phyloP scores from a whole-genome alignment of 352 stramenopile species.

The Globisporangium parvum region DNA sequence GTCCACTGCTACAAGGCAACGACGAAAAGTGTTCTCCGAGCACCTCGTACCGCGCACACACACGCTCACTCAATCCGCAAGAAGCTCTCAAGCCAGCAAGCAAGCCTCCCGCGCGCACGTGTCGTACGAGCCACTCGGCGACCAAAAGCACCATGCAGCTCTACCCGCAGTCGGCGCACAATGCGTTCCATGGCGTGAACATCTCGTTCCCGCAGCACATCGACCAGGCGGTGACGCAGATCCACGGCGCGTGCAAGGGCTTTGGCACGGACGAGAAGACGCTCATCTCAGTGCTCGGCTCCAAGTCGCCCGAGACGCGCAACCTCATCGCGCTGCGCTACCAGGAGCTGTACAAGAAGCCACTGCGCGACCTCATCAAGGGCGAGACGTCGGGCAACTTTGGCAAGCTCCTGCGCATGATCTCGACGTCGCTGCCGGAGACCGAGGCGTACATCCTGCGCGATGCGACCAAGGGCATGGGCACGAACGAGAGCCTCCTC shows the following conservation, averaged over 20 bases:
- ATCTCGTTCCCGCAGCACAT: slow-evolving; percentile 43
- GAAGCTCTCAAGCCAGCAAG: too few relatives aligned
- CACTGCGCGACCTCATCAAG: slow-evolving; percentile 49
- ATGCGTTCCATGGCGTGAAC: slow-evolving; percentile 41
- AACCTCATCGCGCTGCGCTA: slow-evolving; percentile 68
- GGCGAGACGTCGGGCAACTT: slow-evolving; percentile 77
- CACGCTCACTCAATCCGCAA: too few relatives aligned
- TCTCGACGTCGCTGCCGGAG: slow-evolving; percentile 63
- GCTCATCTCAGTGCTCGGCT: slow-evolving; percentile 60
- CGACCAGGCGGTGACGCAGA: slow-evolving; percentile 62
- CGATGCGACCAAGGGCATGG: slow-evolving; percentile 65
- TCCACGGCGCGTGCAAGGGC: slow-evolving; percentile 56
- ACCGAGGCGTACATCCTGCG: slow-evolving; percentile 63
- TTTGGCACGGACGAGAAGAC: slow-evolving; percentile 72
- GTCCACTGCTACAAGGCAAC: too few relatives aligned
- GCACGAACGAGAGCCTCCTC: slow-evolving; percentile 65
- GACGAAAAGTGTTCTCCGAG: too few relatives aligned
- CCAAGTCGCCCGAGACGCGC: slow-evolving; percentile 60
- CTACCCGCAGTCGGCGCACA: slow-evolving; percentile 53
- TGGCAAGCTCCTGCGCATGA: slow-evolving; percentile 59
- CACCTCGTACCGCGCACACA: too few relatives aligned
- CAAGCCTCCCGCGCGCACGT: background rate
- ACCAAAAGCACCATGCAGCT: slow-evolving; percentile 27
- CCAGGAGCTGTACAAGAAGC: slow-evolving; percentile 55
- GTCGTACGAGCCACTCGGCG: too few relatives aligned